Conservation (phyloP, 2,329 filamentous ascomycete genomes). For the Laburnicola sp. region DNA sequence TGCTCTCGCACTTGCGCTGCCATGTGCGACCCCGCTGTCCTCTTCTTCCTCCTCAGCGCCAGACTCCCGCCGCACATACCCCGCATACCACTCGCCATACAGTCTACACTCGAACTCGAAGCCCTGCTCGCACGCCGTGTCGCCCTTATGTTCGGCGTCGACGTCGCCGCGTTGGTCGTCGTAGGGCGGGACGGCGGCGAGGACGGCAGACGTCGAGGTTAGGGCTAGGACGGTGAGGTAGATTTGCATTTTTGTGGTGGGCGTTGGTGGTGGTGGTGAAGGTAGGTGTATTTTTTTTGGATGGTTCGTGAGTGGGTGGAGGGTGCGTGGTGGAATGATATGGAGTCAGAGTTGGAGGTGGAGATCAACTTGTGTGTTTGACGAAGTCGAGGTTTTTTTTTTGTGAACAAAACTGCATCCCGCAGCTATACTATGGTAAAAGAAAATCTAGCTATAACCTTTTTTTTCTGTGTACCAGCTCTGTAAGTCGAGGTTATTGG, state of each 20-base stretch:
- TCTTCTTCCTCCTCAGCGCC: slow-evolving; percentile 1
- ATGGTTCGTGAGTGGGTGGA: no score
- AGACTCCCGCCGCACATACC: slow-evolving; percentile 42
- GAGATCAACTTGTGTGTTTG: neutral
- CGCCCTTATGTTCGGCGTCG: slow-evolving; percentile 39
- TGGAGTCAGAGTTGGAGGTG: no score
- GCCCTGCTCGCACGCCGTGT: slow-evolving; percentile 40
- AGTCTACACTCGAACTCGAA: slow-evolving; percentile 46
- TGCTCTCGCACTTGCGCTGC: slow-evolving; percentile 1
- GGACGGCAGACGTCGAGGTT: slow-evolving; percentile 31
- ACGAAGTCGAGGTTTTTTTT: neutral
- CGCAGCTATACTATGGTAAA: no score
- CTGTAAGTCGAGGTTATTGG: no score
- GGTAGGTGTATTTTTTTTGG: no score
- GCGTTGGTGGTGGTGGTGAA: neutral
- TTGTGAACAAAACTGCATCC: no score
- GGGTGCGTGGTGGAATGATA: no score
- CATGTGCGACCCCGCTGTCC: no score
- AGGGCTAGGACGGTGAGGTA: slow-evolving; percentile 35
- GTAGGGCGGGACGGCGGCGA: slow-evolving; percentile 39
- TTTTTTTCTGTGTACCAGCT: no score
- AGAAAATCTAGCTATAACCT: no score
- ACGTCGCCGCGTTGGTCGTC: slow-evolving; percentile 53
- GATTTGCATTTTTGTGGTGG: slow-evolving; percentile 26
- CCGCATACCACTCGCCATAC: slow-evolving; percentile 52